phyloP scores from a whole-genome alignment of 1,139 yeast species.

The Hansenula sp. region DNA sequence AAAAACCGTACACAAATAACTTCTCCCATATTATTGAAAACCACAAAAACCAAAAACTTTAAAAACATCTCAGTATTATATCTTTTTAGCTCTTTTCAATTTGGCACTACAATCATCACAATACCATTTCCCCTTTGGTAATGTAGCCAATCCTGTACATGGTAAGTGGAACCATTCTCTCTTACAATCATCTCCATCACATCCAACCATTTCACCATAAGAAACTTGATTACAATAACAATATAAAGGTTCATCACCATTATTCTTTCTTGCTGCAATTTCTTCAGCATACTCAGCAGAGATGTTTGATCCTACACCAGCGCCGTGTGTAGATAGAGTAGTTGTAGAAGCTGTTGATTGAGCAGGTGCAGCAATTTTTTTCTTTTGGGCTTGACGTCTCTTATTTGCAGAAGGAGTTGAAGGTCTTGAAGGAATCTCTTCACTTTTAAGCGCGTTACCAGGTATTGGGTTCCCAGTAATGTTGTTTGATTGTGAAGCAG shows the following conservation, averaged over 20 bases:
- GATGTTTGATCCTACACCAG: constrained; percentile 3
- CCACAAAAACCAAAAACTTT: not conserved
- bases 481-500: not conserved
- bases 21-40: too few relatives aligned
- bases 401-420: constrained; percentile 18
- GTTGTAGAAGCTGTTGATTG: constrained; percentile 1
- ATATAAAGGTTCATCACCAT: constrained; percentile 68
- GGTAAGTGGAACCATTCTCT: constrained; percentile 98
- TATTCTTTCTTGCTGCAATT: constrained; percentile 15
- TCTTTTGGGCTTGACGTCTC: constrained; percentile 15
- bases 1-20: too few relatives aligned
- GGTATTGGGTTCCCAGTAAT: not conserved
- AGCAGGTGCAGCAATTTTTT: constrained; percentile 11
- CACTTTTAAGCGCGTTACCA: constrained; percentile 5
- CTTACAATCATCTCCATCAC: constrained; percentile 91
- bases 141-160: constrained; percentile 84
- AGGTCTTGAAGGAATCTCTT: constrained; percentile 12
- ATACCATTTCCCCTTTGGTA: constrained; percentile 97
- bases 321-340: too few relatives aligned
- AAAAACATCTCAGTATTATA: not conserved
- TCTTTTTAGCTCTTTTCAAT: constrained; percentile 23
- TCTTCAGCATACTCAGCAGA: constrained; percentile 9
- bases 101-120: constrained; percentile 74
- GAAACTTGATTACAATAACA: constrained; percentile 97
- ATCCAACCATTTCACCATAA: constrained; percentile 98